Evolutionary conservation across 1,284 basidiomycete species (phyloP).

Genomic region (Marasmius sp.): DNA sequence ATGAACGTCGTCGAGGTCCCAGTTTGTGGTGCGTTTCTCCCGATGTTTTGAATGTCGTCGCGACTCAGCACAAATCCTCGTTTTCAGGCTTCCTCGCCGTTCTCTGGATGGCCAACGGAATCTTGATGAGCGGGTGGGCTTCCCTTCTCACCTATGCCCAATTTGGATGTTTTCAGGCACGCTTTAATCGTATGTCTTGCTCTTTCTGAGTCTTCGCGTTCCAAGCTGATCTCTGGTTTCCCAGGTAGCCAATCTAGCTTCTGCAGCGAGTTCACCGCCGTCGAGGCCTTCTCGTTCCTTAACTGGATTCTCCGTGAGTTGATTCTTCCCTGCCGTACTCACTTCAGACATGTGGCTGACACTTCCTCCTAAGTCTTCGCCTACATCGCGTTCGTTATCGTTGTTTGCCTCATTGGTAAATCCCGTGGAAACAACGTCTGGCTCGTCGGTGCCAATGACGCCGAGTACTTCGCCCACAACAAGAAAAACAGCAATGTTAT

Average conservation of each 20-base stretch:
- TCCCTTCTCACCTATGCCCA: background rate
- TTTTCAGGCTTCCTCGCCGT: background rate
- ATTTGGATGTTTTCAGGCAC: background rate
- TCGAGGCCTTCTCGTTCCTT: background rate
- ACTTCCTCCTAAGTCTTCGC: background rate
- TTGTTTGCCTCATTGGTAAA: background rate
- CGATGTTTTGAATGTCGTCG: background rate
- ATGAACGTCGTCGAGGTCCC: slow-evolving; percentile 2
- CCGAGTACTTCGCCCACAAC: background rate
- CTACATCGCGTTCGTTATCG: background rate
- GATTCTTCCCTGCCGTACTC: background rate
- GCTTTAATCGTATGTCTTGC: background rate
- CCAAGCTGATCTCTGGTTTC: background rate
- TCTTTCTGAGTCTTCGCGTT: background rate
- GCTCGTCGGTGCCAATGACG: background rate
- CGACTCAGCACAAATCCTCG: background rate
- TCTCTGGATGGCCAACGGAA: background rate
- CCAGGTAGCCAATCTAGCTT: background rate
- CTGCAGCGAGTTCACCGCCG: background rate
- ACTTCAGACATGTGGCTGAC: too few relatives aligned
- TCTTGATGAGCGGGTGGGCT: background rate
- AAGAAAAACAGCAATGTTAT: too few relatives aligned
- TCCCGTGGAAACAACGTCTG: background rate
- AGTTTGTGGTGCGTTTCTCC: background rate
- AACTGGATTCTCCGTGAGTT: background rate